Evolutionary conservation across 2,329 filamentous ascomycete species (phyloP).

Genomic region (Chalara sp.): DNA sequence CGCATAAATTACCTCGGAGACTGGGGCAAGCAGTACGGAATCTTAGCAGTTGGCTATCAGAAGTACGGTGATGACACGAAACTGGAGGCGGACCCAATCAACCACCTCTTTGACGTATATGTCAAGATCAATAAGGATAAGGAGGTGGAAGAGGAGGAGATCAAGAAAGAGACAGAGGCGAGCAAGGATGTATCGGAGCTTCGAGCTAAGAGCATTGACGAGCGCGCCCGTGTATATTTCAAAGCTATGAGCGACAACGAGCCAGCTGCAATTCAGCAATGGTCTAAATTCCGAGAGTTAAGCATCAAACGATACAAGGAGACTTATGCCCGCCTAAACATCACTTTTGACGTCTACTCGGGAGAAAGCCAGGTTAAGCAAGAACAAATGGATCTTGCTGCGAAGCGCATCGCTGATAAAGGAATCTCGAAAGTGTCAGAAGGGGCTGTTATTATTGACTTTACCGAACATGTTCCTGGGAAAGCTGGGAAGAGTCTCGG

Average conservation of each 20-base stretch:
- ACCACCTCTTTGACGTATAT: slow-evolving; percentile 77
- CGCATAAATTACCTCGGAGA: slow-evolving; percentile 73
- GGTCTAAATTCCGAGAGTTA: slow-evolving; percentile 59
- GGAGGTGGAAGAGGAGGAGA: slow-evolving; percentile 56
- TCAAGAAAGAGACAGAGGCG: slow-evolving; percentile 38
- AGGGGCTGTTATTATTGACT: slow-evolving; percentile 68
- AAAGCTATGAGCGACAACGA: slow-evolving; percentile 66
- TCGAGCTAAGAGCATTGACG: slow-evolving; percentile 55
- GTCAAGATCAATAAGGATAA: slow-evolving; percentile 65
- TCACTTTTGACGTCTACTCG: slow-evolving; percentile 63
- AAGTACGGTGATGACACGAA: slow-evolving; percentile 69
- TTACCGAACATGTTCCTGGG: slow-evolving; percentile 58
- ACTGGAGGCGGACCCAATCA: slow-evolving; percentile 66
- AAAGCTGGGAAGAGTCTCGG: slow-evolving; percentile 65
- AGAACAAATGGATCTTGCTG: slow-evolving; percentile 58
- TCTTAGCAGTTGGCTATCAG: slow-evolving; percentile 68
- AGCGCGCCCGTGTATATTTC: slow-evolving; percentile 69
- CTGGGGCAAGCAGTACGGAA: slow-evolving; percentile 67
- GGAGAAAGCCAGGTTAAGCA: slow-evolving; percentile 69
- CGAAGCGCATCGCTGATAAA: slow-evolving; percentile 55
- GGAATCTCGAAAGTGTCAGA: slow-evolving; percentile 61
- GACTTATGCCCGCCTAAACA: slow-evolving; percentile 65
- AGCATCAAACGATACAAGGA: slow-evolving; percentile 61
- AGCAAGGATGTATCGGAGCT: slow-evolving; percentile 38
- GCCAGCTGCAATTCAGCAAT: slow-evolving; percentile 50